Percentiles rank a stretch among this genome's conserved stretches.
Evolutionary conservation across 2,329 filamentous ascomycete genomes (phyloP).

Genomic region (Cytospora paraplurivora): DNA sequence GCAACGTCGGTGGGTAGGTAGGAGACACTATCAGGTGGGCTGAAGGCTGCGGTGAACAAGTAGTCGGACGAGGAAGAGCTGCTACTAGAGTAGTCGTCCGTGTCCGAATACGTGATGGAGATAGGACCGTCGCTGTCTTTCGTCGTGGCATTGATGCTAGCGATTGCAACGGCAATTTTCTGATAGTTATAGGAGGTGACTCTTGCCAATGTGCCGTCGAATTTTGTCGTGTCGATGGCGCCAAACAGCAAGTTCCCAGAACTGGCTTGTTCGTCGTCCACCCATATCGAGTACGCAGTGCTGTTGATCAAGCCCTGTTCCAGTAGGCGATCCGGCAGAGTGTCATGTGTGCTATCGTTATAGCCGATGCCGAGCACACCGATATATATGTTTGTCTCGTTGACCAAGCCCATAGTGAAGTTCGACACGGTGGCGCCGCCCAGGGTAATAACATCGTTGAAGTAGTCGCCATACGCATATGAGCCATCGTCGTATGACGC

Average conservation of each 20-base stretch:
- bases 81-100: conserved; percentile 2
- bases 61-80: conserved; percentile 3
- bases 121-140: conserved; percentile 15
- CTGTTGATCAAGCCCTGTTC: conserved; percentile 34
- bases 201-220: conserved; percentile 23
- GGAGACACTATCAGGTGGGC: conserved; percentile 33
- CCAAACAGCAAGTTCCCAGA: conserved; percentile 38
- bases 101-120: conserved; percentile 12
- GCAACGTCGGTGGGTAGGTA: conserved; percentile 34
- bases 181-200: conserved; percentile 11
- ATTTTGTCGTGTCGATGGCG: conserved; percentile 37
- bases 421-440: conserved; percentile 34
- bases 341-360: conserved; percentile 30
- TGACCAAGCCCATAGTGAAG: conserved; percentile 36
- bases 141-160: conserved; percentile 25
- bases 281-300: conserved; percentile 39
- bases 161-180: conserved; percentile 11
- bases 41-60: conserved; percentile 28
- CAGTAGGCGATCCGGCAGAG: conserved; percentile 36
- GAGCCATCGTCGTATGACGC: conserved; percentile 24
- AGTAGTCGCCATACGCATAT: conserved; percentile 31
- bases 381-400: conserved; percentile 27
- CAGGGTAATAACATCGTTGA: conserved; percentile 36
- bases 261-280: conserved; percentile 34
- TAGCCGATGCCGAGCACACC: conserved; percentile 37